These are phyloP conservation scores for Climacium dendroides DNA, from an alignment of 225 moss, liverwort and hornwort genomes.

Conservation along the genomic window DNA sequence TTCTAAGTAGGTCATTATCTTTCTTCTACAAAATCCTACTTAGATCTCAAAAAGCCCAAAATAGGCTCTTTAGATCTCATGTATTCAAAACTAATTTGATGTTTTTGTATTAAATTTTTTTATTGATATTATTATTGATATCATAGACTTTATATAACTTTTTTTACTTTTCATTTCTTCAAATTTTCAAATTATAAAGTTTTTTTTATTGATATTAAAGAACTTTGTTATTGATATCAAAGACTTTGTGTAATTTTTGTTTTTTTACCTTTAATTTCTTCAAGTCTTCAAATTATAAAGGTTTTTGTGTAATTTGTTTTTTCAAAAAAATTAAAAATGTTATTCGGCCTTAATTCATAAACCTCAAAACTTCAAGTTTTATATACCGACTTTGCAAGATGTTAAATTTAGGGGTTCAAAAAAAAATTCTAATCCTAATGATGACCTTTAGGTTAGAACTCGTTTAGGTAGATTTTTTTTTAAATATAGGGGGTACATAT, in stretches of 20 bases:
- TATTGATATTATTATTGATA: background rate
- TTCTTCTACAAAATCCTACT: too few species aligned
- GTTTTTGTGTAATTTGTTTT: background rate
- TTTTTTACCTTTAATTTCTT: background rate
- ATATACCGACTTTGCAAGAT: background rate
- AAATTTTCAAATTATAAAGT: background rate
- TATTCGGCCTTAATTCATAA: background rate
- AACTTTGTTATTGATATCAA: too few species aligned
- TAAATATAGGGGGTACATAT: background rate
- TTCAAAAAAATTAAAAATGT: background rate
- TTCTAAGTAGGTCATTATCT: too few species aligned
- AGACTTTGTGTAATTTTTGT: too few species aligned
- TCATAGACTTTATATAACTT: too few species aligned
- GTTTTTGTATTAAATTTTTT: background rate
- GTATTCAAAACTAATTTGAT: background rate
- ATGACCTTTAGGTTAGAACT: background rate
- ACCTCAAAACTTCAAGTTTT: background rate
- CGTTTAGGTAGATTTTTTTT: background rate
- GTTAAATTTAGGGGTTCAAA: background rate
- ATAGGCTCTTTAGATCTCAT: rapidly evolving
- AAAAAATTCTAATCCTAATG: background rate
- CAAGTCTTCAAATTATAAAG: background rate
- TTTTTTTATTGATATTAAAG: background rate
- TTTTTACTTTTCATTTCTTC: background rate
- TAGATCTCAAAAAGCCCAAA: background rate